Evolutionary conservation across 2,329 filamentous ascomycete genomes (phyloP).

Genomic region (Fusarium falciforme): DNA sequence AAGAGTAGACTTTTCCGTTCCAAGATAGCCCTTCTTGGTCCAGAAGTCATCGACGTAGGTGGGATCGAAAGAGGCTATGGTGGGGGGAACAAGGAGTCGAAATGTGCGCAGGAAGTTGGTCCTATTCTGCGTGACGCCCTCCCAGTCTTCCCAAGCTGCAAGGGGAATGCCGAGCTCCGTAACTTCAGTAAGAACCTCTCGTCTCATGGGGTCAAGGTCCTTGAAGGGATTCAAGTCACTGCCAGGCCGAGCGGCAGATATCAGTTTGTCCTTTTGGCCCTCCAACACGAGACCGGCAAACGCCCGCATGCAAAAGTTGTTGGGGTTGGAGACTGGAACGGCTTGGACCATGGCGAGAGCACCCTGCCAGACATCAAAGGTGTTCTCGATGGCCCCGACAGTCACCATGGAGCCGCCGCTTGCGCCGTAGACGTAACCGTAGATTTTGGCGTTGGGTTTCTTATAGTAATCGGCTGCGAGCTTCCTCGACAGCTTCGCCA

Average conservation of each 20-base stretch:
- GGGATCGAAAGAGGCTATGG: background rate
- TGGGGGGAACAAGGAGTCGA: background rate
- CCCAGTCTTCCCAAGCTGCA: conserved; percentile 6
- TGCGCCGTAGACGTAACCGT: conserved; percentile 38
- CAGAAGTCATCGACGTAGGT: conserved; percentile 33
- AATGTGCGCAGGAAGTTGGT: background rate
- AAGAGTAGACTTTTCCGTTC: conserved; percentile 17
- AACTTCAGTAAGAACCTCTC: background rate
- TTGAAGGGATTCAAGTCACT: background rate
- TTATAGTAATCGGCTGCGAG: conserved; percentile 30
- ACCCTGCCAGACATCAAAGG: conserved; percentile 37
- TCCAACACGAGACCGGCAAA: background rate
- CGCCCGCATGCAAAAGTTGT: background rate
- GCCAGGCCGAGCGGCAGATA: background rate
- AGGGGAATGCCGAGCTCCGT: background rate
- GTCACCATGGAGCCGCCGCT: conserved; percentile 38
- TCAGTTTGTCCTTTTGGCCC: background rate
- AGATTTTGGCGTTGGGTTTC: conserved; percentile 7
- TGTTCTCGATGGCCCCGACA: conserved; percentile 36
- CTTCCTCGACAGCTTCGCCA: conserved; percentile 30
- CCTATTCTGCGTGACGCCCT: background rate
- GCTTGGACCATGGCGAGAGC: conserved; percentile 27
- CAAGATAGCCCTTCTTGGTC: conserved; percentile 26
- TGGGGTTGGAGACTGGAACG: background rate
- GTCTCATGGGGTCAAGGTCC: background rate